Conservation (phyloP, 106 monocot genomes). For the Chionographis japonica region DNA sequence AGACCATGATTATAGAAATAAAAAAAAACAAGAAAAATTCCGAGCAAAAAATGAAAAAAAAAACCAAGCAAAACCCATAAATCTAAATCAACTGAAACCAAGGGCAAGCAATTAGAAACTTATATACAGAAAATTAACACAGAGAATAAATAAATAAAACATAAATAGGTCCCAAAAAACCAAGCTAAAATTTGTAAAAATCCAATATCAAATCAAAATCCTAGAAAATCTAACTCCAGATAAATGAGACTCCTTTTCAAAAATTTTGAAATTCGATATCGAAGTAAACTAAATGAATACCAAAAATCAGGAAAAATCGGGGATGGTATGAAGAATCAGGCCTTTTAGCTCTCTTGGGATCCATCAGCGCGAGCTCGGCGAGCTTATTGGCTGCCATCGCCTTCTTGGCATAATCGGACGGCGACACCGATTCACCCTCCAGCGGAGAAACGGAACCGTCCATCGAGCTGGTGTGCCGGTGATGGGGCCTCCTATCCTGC, state of each 20-base stretch:
- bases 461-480: slow-evolving; percentile 65
- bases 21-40: too few relatives aligned
- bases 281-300: too few relatives aligned
- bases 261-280: too few relatives aligned
- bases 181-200: not conserved
- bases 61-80: not conserved
- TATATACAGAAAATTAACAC: too few relatives aligned
- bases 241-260: too few relatives aligned
- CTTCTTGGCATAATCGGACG: slow-evolving; percentile 75
- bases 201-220: too few relatives aligned
- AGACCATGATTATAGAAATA: not conserved
- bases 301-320: too few relatives aligned
- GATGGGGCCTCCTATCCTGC: slow-evolving; percentile 22
- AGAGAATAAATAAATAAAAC: not conserved
- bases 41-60: not conserved
- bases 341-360: slow-evolving; percentile 98
- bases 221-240: too few relatives aligned
- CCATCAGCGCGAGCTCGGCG: slow-evolving; percentile 73
- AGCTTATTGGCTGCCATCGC: slow-evolving; percentile 82
- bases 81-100: too few relatives aligned
- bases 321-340: not conserved
- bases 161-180: not conserved
- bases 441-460: slow-evolving; percentile 58
- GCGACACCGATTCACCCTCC: slow-evolving; percentile 52
- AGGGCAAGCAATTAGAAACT: too few relatives aligned